Evolutionary conservation across 2,329 filamentous ascomycete species (phyloP).

Genomic region (Calcarisporium arbuscula): DNA sequence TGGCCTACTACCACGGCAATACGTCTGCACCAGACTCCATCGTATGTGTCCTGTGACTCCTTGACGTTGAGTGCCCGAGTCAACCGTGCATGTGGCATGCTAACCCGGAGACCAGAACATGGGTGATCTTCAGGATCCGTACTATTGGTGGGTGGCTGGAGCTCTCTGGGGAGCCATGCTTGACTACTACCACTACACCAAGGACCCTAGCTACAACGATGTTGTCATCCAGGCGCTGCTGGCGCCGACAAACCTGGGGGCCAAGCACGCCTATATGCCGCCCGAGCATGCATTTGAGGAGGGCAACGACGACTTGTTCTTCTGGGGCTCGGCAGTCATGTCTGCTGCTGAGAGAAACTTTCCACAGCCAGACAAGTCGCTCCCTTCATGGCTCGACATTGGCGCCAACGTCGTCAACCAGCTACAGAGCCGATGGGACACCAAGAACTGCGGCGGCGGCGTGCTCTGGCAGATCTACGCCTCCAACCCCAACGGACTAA

Average conservation of each 20-base stretch:
- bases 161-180: slow-evolving; percentile 62
- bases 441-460: slow-evolving; percentile 60
- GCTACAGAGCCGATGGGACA: slow-evolving; percentile 65
- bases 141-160: slow-evolving; percentile 64
- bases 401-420: slow-evolving; percentile 67
- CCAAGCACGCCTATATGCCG: slow-evolving; percentile 54
- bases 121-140: slow-evolving; percentile 57
- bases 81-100: not conserved
- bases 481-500: slow-evolving; percentile 65
- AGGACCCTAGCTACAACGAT: slow-evolving; percentile 55
- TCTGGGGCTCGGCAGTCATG: slow-evolving; percentile 65
- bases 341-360: slow-evolving; percentile 64
- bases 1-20: slow-evolving; percentile 61
- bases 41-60: slow-evolving; percentile 20
- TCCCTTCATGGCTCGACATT: slow-evolving; percentile 61
- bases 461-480: slow-evolving; percentile 77
- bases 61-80: not conserved
- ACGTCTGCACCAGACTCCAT: slow-evolving; percentile 39
- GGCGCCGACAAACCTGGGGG: slow-evolving; percentile 48
- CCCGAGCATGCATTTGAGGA: slow-evolving; percentile 50
- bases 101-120: too few species aligned
- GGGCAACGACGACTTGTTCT: slow-evolving; percentile 70
- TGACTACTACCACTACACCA: slow-evolving; percentile 63
- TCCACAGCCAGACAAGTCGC: slow-evolving; percentile 48
- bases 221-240: slow-evolving; percentile 52